Evolutionary conservation across 1,139 yeast genomes (phyloP), one percentile per base, ranked within the genome.

Genomic region (Taphrina deformans): DNA sequence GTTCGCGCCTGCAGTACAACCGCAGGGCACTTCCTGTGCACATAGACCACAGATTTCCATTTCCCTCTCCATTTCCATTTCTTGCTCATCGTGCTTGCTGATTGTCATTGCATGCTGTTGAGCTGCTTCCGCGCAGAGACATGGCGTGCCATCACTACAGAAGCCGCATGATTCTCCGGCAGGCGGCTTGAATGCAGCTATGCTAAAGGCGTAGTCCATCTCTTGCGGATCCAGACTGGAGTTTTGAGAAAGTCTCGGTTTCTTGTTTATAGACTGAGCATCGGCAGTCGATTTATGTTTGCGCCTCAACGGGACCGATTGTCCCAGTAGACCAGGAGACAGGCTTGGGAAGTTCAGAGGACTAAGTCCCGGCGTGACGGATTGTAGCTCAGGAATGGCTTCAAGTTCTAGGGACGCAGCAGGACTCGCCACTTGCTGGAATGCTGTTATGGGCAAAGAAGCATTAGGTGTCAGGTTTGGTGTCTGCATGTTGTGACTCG

Each of bases 61-160:
- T n/a, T n/a, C n/a, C n/a, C n/a, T n/a, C n/a, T n/a, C n/a, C n/a
- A n/a, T n/a, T n/a, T n/a, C n/a, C n/a, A n/a, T n/a, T n/a, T n/a
- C n/a, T 16, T 18, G 27, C 16, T 33, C 44, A 16, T 33, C 55
- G 5, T 10, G n/a, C 16, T 55, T 23, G 3, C 21, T 44, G 14
- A 16, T 27, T 5, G 40, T 5, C 14, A 16, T 21, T 33, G 16
- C 69, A 67, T 61, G 68, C 69, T 70, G 71, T 44, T 71, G 67
- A 51, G 73, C 91, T 7, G 92, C 88, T 72, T 87, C 97, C 35
- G 93, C 84, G 75, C 98, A 92, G 1, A 92, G 89, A 76, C 98
- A 92, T 3, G 96, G 95, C 0, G 96, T 86, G 69, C 87, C 96
- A 71, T 88, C 96, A 0, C 96, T 85, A 73, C 98, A 92, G 75